Percentiles rank a stretch among this genome's conserved stretches.
Conservation (phyloP, 2,329 filamentous ascomycete species). For the Fusarium goolgardi region DNA sequence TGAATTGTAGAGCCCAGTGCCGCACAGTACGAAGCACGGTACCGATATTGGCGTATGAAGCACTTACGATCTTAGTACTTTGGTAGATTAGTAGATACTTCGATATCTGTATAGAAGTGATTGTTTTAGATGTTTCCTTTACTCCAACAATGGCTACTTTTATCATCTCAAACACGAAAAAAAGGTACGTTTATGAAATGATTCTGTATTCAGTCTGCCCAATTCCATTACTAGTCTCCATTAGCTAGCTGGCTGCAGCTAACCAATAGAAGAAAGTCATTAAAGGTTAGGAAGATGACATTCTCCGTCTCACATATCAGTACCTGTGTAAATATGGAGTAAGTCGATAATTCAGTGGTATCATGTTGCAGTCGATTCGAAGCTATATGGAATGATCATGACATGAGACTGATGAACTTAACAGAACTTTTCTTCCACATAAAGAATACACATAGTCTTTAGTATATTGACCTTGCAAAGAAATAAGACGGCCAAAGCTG, state of each 20-base stretch:
- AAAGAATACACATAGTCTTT: background rate
- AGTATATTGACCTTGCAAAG: background rate
- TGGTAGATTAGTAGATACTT: too few relatives aligned
- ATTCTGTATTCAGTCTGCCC: background rate
- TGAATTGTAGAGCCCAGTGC: slow-evolving; percentile 39
- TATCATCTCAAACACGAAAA: background rate
- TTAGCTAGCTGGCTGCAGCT: background rate
- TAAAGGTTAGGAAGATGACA: background rate
- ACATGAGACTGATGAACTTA: background rate
- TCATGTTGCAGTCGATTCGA: background rate
- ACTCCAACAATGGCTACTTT: fast-evolving
- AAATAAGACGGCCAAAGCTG: background rate
- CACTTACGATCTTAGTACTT: too few relatives aligned
- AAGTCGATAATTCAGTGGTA: background rate
- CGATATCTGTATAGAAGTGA: too few relatives aligned
- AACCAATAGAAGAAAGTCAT: background rate
- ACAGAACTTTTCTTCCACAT: background rate
- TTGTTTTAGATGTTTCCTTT: background rate
- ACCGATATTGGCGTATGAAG: background rate
- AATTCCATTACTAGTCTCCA: too few relatives aligned
- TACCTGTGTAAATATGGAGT: background rate
- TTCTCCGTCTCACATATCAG: background rate
- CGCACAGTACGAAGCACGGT: slow-evolving; percentile 40
- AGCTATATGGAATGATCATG: background rate
- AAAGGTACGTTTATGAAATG: background rate